Base-by-base conservation (phyloP, 1,284 basidiomycete species). In the Cryptococcus hybrid region DNA sequence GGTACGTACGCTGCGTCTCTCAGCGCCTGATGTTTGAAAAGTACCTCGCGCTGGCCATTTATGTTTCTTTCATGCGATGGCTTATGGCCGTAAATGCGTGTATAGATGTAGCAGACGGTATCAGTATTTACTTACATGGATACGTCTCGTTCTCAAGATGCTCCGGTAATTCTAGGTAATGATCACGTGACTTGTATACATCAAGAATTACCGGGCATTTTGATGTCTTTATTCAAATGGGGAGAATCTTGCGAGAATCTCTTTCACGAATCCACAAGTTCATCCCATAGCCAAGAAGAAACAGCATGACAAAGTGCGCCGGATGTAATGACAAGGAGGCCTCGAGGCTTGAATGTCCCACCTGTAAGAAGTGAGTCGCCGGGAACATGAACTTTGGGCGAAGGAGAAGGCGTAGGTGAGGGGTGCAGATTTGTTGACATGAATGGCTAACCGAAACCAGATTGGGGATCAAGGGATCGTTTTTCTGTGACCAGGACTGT, bases 401-500 rank as follows among this genome's bases (percentile, higher is more conserved):
- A 5, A 13, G 45, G 36, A n/a, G 53, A 45, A 24, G 45, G 11
- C 37, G 38, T 35, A 34, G 38, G 47, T 37, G 37, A 37, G 44
- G 13, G 15, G 13, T 38, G 46, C 18, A 8, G 43, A 24, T 51
- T 50, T 24, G 5, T 13, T 38, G 54, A 18, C 12, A 47, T 36
- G 43, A n/a, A 37, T 45, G 44, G 30, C 39, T 52, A 30, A 49
- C 9, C n/a, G 44, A 5, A 12, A 44, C 15, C 55, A 77, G 77
- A 60, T 64, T 79, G 34, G 77, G 77, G 30, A 78, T 79, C 54
- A 65, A 66, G 8, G 78, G 77, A 24, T 76, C 73, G 47, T 18
- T 79, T 75, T 79, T 79, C 72, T 78, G 77, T 58, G 76, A 78
- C 59, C 78, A 79, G 61, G 71, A 69, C 40, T 79, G 78, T 61